Evolutionary conservation across 2,329 filamentous ascomycete genomes (phyloP), one percentile per base, ranked within the genome.

Genomic region (Lachnellula subtilissima): DNA sequence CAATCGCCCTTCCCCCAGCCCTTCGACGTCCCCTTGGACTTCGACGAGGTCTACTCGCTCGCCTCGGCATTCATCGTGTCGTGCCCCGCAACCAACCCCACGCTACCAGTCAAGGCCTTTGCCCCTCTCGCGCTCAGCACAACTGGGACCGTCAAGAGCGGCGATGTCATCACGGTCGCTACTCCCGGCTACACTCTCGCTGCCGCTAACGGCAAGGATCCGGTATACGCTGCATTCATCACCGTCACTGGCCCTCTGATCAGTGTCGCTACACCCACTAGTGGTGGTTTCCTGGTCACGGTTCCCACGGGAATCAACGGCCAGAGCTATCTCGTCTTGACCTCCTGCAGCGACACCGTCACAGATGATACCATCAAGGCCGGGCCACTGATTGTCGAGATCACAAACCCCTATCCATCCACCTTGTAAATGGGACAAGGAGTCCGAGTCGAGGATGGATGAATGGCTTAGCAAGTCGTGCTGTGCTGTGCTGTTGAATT

Each of bases 31-130:
- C 81, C 84, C 0, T 75, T 87, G 39, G 70, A 72, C 61, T 75
- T 80, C 65, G 78, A 85, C 69, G 72, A 79, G 64, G 83, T 88
- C 48, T 86, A 78, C 75, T 84, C 83, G 3, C 77, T 88, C n/a
- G 84, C 85, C 0, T 76, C 82, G 0, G 73, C 75, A 53, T 87
- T 87, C 71, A 85, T 88, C 68, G 74, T 70, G 4, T 69, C 70
- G 3, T 86, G 82, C 23, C 32, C 54, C 4, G 14, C 54, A 12
- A 35, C 11, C 12, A 36, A 48, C 25, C 40, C 76, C 0, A 58
- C 71, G 2, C 74, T 86, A 1, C 81, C 83, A 0, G 76, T 87
- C 67, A 82, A 79, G 71, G 78, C 81, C 0, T 85, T 86, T 72
- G 81, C 83, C 2, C 60, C 67, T 9, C 70, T 86, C 3, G 61